Conservation (phyloP, 805 yeast genomes). For the Saccharomycopsis oosterbeekiorum region DNA sequence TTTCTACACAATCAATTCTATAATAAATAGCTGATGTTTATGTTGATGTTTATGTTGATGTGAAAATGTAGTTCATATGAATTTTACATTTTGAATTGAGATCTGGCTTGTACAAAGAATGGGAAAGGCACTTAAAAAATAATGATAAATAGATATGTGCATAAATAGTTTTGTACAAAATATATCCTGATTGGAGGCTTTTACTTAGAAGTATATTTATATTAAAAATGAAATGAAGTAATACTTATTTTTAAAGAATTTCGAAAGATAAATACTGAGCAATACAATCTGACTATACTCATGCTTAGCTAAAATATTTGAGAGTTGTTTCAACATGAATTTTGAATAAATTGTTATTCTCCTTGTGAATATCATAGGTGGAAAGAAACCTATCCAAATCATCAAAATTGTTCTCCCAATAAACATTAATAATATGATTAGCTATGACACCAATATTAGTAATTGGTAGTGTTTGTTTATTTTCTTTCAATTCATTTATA, state of each 20-base stretch:
- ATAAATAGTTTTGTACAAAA: background rate
- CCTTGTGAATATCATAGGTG: slow-evolving; percentile 18
- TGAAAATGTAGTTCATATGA: background rate
- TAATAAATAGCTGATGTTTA: background rate
- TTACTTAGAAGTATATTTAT: background rate
- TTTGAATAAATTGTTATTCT: slow-evolving; percentile 18
- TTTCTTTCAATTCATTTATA: background rate
- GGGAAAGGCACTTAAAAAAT: too few species aligned
- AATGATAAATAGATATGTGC: too few species aligned
- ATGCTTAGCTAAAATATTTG: background rate
- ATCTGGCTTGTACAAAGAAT: too few species aligned
- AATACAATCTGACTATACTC: background rate
- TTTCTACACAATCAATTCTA: background rate
- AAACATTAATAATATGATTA: slow-evolving; percentile 29
- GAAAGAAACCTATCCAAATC: background rate
- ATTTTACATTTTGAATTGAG: background rate
- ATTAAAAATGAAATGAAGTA: background rate
- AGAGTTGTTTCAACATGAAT: slow-evolving; percentile 13
- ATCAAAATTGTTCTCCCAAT: slow-evolving; percentile 27
- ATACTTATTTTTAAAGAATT: background rate
- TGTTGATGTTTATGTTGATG: background rate
- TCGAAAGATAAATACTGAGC: background rate
- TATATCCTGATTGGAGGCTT: background rate
- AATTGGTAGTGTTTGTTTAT: background rate
- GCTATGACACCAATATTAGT: slow-evolving; percentile 19